Conservation (phyloP, 345 rosid species). For the Eucalyptus urophylla region DNA sequence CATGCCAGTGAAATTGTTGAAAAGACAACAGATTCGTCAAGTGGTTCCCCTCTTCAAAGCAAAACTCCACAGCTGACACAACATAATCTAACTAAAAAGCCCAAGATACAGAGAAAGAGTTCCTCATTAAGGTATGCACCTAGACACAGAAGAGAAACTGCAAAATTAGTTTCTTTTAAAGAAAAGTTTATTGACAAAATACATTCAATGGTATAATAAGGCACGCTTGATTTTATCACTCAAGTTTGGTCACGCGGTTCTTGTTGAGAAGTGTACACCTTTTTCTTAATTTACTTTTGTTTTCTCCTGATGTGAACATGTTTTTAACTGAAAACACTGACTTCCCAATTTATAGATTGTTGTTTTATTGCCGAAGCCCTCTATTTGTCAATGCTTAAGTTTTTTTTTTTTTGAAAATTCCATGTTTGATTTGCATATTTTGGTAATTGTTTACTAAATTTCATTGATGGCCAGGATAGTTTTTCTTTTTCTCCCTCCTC, state of each 20-base stretch:
- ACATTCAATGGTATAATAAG: background rate
- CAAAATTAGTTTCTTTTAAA: background rate
- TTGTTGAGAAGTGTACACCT: background rate
- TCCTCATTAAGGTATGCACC: background rate
- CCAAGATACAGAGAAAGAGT: background rate
- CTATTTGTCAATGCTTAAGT: background rate
- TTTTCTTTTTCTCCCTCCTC: background rate
- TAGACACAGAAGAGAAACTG: background rate
- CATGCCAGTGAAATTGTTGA: background rate
- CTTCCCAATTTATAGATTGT: background rate
- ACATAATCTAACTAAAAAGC: background rate
- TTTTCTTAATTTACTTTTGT: background rate
- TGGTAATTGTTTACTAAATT: background rate
- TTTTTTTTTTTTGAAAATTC: background rate
- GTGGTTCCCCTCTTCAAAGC: background rate
- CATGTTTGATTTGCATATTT: background rate
- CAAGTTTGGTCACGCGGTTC: background rate
- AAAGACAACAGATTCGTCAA: background rate
- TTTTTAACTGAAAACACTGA: background rate
- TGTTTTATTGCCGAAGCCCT: background rate
- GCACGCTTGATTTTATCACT: background rate
- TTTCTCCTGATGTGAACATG: background rate
- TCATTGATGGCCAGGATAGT: background rate
- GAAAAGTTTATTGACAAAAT: background rate
- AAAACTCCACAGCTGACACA: background rate